Conservation (phyloP, 1,139 yeast genomes). For the Pichia sp. region DNA sequence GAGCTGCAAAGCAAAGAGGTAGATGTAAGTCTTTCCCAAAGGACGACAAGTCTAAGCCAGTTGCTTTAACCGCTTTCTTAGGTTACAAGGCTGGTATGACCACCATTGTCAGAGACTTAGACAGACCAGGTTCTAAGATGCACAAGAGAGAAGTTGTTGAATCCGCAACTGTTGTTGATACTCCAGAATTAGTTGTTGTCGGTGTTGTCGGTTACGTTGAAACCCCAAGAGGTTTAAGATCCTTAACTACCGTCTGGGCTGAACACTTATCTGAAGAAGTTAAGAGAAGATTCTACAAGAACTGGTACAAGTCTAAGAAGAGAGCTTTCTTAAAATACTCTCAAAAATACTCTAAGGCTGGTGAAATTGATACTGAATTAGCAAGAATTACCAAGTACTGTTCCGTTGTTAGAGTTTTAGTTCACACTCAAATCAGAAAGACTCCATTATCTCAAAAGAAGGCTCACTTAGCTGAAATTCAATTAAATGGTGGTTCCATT, state of each 20-base stretch:
- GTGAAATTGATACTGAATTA: conserved; percentile 89
- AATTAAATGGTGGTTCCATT: conserved; percentile 98
- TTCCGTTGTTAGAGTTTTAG: conserved; percentile 96
- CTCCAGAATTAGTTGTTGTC: conserved; percentile 97
- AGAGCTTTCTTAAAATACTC: conserved; percentile 99
- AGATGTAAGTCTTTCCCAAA: conserved; percentile 99
- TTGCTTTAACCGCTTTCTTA: conserved; percentile 97
- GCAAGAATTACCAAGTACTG: conserved; percentile 99
- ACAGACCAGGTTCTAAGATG: conserved; percentile 99
- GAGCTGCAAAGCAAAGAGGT: conserved; percentile 98
- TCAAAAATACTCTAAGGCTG: conserved; percentile 89
- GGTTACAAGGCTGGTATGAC: conserved; percentile 99
- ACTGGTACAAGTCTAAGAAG: conserved; percentile 99
- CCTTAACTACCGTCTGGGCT: conserved; percentile 99
- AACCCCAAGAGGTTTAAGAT: conserved; percentile 99
- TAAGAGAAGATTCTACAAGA: conserved; percentile 99
- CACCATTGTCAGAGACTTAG: conserved; percentile 99
- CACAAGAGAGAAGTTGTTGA: conserved; percentile 99
- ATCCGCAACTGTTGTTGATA: conserved; percentile 98
- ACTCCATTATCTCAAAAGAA: conserved; percentile 99
- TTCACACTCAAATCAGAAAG: conserved; percentile 99
- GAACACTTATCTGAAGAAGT: conserved; percentile 99
- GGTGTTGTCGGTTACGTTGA: conserved; percentile 99
- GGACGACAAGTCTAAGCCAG: conserved; percentile 97
- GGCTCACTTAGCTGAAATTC: conserved; percentile 99